Base-by-base conservation (phyloP, 1,284 basidiomycete species). In the Amylostereum chailletii region DNA sequence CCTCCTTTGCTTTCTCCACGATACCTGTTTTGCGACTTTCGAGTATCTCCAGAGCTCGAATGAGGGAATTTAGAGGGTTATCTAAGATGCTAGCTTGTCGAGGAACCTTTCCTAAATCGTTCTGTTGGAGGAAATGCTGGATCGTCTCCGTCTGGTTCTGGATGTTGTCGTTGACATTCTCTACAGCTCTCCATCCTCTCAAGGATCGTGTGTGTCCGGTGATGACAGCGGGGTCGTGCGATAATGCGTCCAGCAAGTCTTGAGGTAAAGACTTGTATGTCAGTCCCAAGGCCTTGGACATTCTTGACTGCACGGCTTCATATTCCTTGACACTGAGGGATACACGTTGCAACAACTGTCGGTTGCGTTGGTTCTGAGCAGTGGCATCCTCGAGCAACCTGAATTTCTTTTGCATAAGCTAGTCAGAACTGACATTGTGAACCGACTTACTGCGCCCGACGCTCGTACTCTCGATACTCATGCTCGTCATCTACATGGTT, bases 211-310 rank as follows among this genome's bases (percentile, higher is more conserved):
- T 85, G 8, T 71, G 63, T 19, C 81, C 74, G 3, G 77, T 83
- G 6, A 86, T 76, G n/a, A 79, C 77, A 2, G 83, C 76, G 36
- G 86, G 86, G 60, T 89, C 86, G 52, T 86, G 83, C 36, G 74
- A 76, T 58, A 87, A 78, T 2, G 83, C 79, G 47, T 88, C 85
- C 34, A 86, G 61, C 9, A 88, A 69, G 10, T 86, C 82, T 50
- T 69, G 67, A 5, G 86, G 78, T 42, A 88, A 68, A 45, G 66
- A 65, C 8, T 59, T 65, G 56, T 77, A 69, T 10, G 68, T 60
- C 34, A 77, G 62, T 8, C 72, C 76, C 31, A 83, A 66, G 3
- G 71, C 62, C 34, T 66, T 67, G 49, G 74, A 69, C 39, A 83
- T 65, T 34, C 67, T 67, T 10, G 70, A 61, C 56, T 82, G 83